A percentile compares a stretch with the other conserved stretches of the same genome.
These are phyloP conservation scores for Gossypium davidsonii DNA, from an alignment of 441 rosid genomes.

Conservation along the genomic window DNA sequence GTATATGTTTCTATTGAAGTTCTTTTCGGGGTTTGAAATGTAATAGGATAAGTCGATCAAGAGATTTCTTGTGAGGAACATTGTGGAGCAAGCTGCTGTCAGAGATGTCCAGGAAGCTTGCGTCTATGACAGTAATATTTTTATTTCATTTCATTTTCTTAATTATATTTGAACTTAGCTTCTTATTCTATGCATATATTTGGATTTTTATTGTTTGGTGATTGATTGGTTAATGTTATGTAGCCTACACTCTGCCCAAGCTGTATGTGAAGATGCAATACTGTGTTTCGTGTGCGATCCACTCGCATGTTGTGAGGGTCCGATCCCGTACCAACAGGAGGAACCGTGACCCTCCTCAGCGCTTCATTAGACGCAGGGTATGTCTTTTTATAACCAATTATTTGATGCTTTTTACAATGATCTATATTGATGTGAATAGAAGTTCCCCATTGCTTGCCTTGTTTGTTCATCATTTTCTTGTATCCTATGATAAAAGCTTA, in stretches of 20 bases:
- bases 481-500: not conserved
- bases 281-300: not conserved
- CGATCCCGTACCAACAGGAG: not conserved
- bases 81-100: not conserved
- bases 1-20: not conserved
- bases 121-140: not conserved
- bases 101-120: not conserved
- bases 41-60: not conserved
- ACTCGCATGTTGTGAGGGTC: not conserved
- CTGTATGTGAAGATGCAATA: not conserved
- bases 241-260: not conserved
- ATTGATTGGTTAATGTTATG: not conserved
- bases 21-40: not conserved
- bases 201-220: not conserved
- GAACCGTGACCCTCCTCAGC: not conserved
- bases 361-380: slow-evolving; percentile 3
- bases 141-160: not conserved
- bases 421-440: not conserved
- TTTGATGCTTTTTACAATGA: not conserved
- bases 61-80: not conserved
- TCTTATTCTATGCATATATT: not conserved
- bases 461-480: not conserved
- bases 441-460: not conserved
- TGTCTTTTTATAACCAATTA: not conserved
- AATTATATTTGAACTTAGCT: not conserved